These are phyloP conservation scores for Noccaea bulbosa DNA, from an alignment of 345 rosid genomes.

Conservation along the genomic window DNA sequence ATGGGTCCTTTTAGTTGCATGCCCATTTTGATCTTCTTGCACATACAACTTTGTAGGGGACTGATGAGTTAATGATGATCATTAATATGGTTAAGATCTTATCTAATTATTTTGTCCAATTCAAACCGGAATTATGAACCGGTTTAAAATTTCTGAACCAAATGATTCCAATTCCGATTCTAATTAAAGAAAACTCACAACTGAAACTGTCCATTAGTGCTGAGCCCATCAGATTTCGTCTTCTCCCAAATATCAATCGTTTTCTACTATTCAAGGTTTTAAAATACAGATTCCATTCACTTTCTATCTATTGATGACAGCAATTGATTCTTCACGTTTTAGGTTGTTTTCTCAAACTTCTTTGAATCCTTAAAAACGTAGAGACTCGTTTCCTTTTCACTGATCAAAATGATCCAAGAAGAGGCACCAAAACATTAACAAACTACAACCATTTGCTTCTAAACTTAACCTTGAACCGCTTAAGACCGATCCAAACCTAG, in stretches of 20 bases:
- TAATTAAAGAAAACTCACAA: not conserved
- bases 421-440: slow-evolving; percentile 12
- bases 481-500: not conserved
- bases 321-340: no score
- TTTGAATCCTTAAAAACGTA: not conserved
- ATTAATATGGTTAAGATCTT: not conserved
- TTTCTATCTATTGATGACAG: no score
- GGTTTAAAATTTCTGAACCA: not conserved
- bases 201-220: not conserved
- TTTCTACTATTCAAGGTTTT: no score
- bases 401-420: slow-evolving; percentile 3
- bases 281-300: no score
- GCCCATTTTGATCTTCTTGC: slow-evolving; percentile 10
- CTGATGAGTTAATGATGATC: not conserved
- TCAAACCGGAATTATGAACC: not conserved
- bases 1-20: slow-evolving; percentile 26
- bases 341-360: not conserved
- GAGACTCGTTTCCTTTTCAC: not conserved
- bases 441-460: slow-evolving; percentile 19
- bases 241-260: no score
- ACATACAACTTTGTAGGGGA: not conserved
- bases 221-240: not conserved
- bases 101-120: not conserved
- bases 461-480: not conserved
- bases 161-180: not conserved